Conservation (phyloP, 148 eudicot genomes). For the Nepenthes mirabilis region DNA sequence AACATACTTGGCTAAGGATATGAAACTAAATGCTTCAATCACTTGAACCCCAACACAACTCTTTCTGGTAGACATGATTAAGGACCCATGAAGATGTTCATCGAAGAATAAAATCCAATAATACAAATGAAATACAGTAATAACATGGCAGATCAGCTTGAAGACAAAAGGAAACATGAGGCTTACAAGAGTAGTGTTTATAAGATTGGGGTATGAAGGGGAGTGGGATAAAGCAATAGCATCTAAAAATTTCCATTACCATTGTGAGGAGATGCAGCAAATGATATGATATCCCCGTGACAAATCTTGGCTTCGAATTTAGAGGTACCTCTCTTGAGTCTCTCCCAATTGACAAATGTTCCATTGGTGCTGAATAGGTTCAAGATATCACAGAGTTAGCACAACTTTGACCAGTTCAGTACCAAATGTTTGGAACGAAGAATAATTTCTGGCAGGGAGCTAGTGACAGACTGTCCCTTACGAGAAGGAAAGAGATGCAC, state of each 20-base stretch:
- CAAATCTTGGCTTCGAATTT: constrained; percentile 43
- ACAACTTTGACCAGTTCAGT: neutral
- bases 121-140: too few relatives aligned
- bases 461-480: neutral
- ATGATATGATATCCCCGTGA: constrained; percentile 84
- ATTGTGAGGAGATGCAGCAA: constrained; percentile 67
- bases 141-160: too few relatives aligned
- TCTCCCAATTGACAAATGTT: constrained; percentile 77
- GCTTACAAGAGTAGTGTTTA: neutral
- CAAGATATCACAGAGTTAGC: constrained; percentile 5
- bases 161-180: neutral
- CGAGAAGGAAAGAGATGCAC: neutral
- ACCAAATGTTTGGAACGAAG: neutral
- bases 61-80: too few relatives aligned
- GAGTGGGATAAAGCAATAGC: neutral
- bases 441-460: neutral
- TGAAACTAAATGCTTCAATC: too few relatives aligned
- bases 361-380: constrained; percentile 75
- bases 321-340: constrained; percentile 49
- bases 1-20: too few relatives aligned
- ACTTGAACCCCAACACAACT: too few relatives aligned
- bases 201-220: neutral
- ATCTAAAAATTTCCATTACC: constrained; percentile 32
- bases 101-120: too few relatives aligned
- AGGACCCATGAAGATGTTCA: too few relatives aligned